Base-by-base conservation (phyloP, 441 rosid species). In the Populus hybrid region DNA sequence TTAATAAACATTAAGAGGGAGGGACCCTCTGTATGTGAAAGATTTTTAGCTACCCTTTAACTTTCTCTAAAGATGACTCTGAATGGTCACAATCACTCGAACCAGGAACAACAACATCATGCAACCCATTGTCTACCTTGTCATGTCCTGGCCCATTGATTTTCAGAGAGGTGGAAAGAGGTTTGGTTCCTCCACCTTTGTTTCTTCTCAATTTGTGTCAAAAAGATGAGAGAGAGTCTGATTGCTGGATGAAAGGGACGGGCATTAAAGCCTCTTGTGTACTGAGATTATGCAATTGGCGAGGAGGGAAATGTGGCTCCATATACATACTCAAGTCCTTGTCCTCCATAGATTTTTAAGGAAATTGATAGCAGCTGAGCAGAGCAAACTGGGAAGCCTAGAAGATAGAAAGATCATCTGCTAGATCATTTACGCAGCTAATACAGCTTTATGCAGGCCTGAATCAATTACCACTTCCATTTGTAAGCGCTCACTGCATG, bases 211-310 rank as follows among this genome's bases (percentile, higher is more conserved):
- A 16, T 76, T n/a, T 5, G 32, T 70, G 73, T 66, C 71, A 38
- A 36, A 24, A 35, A 61, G 61, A 65, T 74, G n/a, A 66, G 65
- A 18, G 50, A 35, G 32, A 42, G 64, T 50, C 57, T 40, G 61
- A 73, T 70, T 76, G 70, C 66, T 26, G 40, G 65, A 21, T 67
- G 87, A 80, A 80, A 81, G 74, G 30, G 85, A 85, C 85, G 20
- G 67, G 72, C 82, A 76, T 72, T 69, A 79, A 63, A 75, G 66
- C 67, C 64, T 57, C 64, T 57, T 69, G 20, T 35, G 14, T 63
- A n/a, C 72, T 32, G 30, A 42, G 74, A 66, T 69, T 77, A 40
- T 59, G 35, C 70, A 50, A 67, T 64, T 26, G 73, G 74, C 38
- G 40, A 38, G 36, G 30, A 59, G 76, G 78, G 69, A 61, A 46